These are phyloP conservation scores for Cordyceps militaris DNA, from an alignment of 2,329 filamentous ascomycete species.

Conservation along the genomic window DNA sequence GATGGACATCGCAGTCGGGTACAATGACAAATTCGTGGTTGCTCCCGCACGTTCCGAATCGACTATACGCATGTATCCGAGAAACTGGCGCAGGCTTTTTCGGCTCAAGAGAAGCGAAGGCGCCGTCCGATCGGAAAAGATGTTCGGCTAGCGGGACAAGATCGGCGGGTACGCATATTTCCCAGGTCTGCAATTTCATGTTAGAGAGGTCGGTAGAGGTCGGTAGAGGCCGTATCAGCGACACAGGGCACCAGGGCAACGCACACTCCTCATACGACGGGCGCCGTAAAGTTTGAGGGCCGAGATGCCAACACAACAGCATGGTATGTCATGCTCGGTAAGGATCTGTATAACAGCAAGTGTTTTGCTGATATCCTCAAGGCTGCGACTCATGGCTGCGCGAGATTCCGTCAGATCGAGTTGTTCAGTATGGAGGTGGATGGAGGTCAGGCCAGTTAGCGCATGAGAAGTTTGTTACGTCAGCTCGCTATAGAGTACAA, in stretches of 20 bases:
- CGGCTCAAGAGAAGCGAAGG: background rate
- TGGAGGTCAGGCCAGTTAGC: background rate
- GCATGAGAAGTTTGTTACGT: background rate
- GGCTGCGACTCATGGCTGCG: background rate
- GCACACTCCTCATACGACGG: background rate
- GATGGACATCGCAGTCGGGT: background rate
- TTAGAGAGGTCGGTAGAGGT: background rate
- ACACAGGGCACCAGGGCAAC: background rate
- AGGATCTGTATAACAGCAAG: background rate
- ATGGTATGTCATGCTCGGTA: background rate
- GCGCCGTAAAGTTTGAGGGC: background rate
- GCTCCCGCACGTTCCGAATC: background rate
- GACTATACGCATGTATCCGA: background rate
- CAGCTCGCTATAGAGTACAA: background rate
- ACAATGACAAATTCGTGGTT: background rate
- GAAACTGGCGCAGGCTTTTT: background rate
- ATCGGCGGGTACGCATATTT: background rate
- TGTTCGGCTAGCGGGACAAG: background rate
- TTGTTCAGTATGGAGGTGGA: background rate
- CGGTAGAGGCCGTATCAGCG: background rate
- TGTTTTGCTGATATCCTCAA: background rate
- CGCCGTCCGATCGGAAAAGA: background rate
- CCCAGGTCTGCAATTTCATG: background rate
- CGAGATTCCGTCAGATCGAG: background rate
- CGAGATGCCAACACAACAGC: background rate